Evolutionary conservation across 2,329 filamentous ascomycete genomes (phyloP), one percentile per base, ranked within the genome.

Genomic region (Talaromyces sp.): DNA sequence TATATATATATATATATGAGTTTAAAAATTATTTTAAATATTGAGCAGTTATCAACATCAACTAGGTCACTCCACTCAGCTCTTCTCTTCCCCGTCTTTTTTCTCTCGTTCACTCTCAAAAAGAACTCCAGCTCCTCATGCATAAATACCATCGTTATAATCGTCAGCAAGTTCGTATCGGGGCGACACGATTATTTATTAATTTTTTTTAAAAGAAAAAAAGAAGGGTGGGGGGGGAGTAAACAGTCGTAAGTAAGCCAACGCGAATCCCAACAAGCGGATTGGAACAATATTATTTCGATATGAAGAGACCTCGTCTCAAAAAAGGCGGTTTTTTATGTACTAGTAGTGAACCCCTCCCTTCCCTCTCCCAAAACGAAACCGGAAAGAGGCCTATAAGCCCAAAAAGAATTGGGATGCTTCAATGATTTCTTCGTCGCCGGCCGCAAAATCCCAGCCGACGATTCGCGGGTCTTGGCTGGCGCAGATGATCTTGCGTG

Each of bases 381-480:
- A n/a, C n/a, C 10, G 5, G n/a, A 32, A 35, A 14, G 3, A 14
- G 14, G 35, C 58, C 73, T 62, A 78, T 58, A 77, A 64, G 3
- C 73, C 67, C 58, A 82, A 86, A 72, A 96, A 96, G 71, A 96
- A 96, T 38, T 84, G 83, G 64, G 86, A 86, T 7, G 89, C 90
- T 70, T 90, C 87, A 59, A 91, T 85, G 58, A 97, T 84, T 67
- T 96, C 89, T 59, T 84, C 76, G 65, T 99, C 93, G 4, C 86
- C 89, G 66, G 92, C 91, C 62, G 92, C 95, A 81, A 98, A 99
- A 74, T 99, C 95, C 95, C 95, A 99, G 0, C 93, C 95, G 0
- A 98, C 91, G 70, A 99, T 98, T 17, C 89, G 86, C 43, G 88
- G 88, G 60, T 95, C 91, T 73, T 98, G 93, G 65, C 90, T 95